phyloP scores from a whole-genome alignment of 768 basidiomycete genomes.

The Leccinum sublutescens region DNA sequence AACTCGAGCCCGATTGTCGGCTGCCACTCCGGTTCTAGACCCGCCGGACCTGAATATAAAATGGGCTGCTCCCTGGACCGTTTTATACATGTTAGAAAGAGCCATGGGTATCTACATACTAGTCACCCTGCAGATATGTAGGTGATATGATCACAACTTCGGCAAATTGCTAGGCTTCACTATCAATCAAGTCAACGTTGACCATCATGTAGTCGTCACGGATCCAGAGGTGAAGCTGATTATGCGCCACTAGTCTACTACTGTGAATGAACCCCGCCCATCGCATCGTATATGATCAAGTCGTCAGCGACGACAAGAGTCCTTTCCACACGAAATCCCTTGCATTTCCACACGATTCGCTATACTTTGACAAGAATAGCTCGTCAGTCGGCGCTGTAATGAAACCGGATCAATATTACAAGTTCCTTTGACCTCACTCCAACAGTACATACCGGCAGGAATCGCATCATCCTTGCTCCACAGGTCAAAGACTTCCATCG shows the following conservation, averaged over 20 bases:
- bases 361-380: constrained; percentile 74
- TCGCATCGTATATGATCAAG: constrained; percentile 8
- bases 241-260: neutral
- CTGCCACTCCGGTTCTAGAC: too few species aligned
- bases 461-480: constrained; percentile 67
- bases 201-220: neutral
- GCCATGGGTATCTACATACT: neutral
- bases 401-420: neutral
- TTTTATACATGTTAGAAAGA: too few species aligned
- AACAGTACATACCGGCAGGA: constrained; percentile 41
- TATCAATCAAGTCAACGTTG: too few species aligned
- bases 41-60: too few species aligned
- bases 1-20: too few species aligned
- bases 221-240: neutral
- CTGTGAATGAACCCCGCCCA: neutral
- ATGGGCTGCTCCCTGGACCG: too few species aligned
- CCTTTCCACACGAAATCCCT: constrained; percentile 76
- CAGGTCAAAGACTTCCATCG: constrained; percentile 69
- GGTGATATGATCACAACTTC: neutral
- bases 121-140: neutral
- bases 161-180: neutral
- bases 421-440: neutral
- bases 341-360: constrained; percentile 75
- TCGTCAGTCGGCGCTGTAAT: constrained; percentile 54
- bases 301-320: constrained; percentile 37